A percentile compares a stretch with the other conserved stretches of the same genome.
Conservation (phyloP, 225 moss, liverwort and hornwort species). For the Ulota crispa region DNA sequence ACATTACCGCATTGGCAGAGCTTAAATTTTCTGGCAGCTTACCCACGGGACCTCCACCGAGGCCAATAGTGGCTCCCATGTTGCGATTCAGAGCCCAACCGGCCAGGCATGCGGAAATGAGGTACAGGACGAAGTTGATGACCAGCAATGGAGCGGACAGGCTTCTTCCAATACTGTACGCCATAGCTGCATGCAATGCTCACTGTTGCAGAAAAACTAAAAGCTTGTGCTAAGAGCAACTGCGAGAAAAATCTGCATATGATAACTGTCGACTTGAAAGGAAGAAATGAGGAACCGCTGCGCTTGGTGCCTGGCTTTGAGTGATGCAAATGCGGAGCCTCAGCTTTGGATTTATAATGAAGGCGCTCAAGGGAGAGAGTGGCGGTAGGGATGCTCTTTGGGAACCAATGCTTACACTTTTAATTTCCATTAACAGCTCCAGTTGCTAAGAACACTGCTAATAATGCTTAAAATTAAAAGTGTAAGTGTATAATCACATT, state of each 20-base stretch:
- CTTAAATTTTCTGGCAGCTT: neutral
- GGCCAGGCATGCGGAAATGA: conserved; percentile 32
- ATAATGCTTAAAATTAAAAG: too few relatives aligned
- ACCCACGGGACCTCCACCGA: conserved; percentile 32
- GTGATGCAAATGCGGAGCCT: rapidly evolving
- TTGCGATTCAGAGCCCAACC: conserved; percentile 49
- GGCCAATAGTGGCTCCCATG: conserved; percentile 28
- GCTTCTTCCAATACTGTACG: conserved; percentile 25
- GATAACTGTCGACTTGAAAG: rapidly evolving
- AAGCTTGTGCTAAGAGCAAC: neutral
- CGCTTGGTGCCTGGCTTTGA: neutral
- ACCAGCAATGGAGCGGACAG: conserved; percentile 37
- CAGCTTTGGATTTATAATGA: conserved; percentile 2
- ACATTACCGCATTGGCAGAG: neutral
- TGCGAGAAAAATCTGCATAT: neutral
- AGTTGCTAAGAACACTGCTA: too few relatives aligned
- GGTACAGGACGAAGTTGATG: conserved; percentile 36
- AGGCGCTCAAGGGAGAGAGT: conserved; percentile 3
- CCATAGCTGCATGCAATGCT: conserved; percentile 25
- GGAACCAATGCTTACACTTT: neutral
- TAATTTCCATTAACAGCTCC: too few relatives aligned
- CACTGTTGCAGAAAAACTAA: neutral
- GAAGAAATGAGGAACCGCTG: neutral
- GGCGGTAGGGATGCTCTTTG: neutral
- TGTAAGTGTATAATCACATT: too few relatives aligned